These are phyloP conservation scores for Infundibulicybe gibba DNA, from an alignment of 768 basidiomycete genomes.

Conservation along the genomic window DNA sequence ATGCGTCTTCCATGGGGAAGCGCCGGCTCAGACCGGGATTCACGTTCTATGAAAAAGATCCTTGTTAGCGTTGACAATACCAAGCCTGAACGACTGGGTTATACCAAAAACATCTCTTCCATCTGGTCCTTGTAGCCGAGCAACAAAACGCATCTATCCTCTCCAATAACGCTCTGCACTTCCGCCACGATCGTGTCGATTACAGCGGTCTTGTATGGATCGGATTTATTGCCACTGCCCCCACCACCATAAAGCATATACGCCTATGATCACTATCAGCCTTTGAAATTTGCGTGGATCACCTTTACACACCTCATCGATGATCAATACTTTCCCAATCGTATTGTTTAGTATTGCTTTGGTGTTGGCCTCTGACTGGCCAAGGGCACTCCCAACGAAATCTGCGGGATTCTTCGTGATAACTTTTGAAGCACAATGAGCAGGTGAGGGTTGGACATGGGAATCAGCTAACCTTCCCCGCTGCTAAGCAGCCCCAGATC, in stretches of 20 bases:
- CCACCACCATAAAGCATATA: conserved; percentile 61
- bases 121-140: conserved; percentile 66
- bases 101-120: conserved; percentile 71
- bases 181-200: conserved; percentile 77
- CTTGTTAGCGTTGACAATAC: background rate
- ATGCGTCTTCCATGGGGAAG: conserved; percentile 66
- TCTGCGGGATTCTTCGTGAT: conserved; percentile 66
- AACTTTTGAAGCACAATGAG: conserved; percentile 31
- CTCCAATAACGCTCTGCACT: conserved; percentile 64
- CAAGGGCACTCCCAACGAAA: conserved; percentile 57
- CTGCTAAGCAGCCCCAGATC: conserved; percentile 67
- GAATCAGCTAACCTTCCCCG: conserved; percentile 51
- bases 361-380: conserved; percentile 61
- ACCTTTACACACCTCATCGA: conserved; percentile 51
- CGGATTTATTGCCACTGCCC: conserved; percentile 24
- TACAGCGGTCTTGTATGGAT: conserved; percentile 62
- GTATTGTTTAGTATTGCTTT: conserved; percentile 57
- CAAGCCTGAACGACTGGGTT: conserved; percentile 7
- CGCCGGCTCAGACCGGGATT: conserved; percentile 66
- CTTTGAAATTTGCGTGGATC: background rate
- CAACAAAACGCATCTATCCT: conserved; percentile 65
- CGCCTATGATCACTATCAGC: conserved; percentile 36
- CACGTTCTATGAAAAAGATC: conserved; percentile 50
- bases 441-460: background rate
- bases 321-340: conserved; percentile 65